phyloP scores from a whole-genome alignment of 2,329 filamentous ascomycete species.

The Fusarium miscanthi region DNA sequence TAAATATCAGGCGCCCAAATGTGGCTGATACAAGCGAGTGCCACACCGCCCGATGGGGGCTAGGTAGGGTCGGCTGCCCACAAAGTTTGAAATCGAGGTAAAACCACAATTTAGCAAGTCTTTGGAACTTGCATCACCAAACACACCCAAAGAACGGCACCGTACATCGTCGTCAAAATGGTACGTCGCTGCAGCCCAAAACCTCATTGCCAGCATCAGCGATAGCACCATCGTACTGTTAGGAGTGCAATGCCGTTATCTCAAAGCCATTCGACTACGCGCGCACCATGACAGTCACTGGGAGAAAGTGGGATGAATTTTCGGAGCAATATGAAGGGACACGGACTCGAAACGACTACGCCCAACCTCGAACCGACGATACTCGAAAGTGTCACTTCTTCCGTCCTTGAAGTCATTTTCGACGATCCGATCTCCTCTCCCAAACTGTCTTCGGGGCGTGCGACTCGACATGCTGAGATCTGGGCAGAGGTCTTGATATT shows the following conservation, averaged over 20 bases:
- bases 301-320: conserved; percentile 45
- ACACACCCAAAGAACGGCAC: conserved; percentile 56
- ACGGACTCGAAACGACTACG: conserved; percentile 36
- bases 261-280: conserved; percentile 41
- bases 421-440: conserved; percentile 10
- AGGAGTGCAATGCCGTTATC: conserved; percentile 13
- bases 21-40: conserved; percentile 43
- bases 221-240: conserved; percentile 13
- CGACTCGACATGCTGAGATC: conserved; percentile 14
- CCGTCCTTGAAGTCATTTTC: background rate
- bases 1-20: conserved; percentile 36
- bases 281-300: conserved; percentile 49
- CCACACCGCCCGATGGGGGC: conserved; percentile 49
- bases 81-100: conserved; percentile 58
- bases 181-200: conserved; percentile 50
- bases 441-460: conserved; percentile 40
- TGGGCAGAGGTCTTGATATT: conserved; percentile 20
- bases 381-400: background rate
- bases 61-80: conserved; percentile 49
- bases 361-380: conserved; percentile 33
- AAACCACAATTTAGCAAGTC: conserved; percentile 54
- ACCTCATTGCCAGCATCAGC: conserved; percentile 16
- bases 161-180: conserved; percentile 62
- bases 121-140: conserved; percentile 56
- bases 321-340: conserved; percentile 31